phyloP scores from a whole-genome alignment of 2,329 filamentous ascomycete genomes.

The Corniculantispora saksenae region DNA sequence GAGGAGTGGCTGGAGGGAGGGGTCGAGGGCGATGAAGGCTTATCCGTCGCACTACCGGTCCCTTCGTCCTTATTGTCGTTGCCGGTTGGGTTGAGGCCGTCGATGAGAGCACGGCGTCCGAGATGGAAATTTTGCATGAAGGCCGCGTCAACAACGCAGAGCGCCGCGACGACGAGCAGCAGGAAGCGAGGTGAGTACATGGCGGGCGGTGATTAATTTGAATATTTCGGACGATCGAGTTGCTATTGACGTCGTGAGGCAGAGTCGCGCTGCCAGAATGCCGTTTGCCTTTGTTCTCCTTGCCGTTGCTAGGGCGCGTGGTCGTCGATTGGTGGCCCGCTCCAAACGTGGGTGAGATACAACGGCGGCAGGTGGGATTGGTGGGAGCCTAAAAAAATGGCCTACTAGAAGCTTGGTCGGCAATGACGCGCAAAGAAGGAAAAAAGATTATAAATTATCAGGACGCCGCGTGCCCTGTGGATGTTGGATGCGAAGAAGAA shows the following conservation, averaged over 20 bases:
- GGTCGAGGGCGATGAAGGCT: not conserved
- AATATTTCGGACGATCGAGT: not conserved
- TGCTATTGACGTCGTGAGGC: not conserved
- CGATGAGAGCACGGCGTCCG: constrained; percentile 22
- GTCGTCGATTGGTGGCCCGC: not conserved
- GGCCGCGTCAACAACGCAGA: constrained; percentile 48
- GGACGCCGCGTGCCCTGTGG: not conserved
- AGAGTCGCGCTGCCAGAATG: not conserved
- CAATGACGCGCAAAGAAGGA: not conserved
- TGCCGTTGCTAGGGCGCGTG: not conserved
- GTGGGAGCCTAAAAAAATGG: not conserved
- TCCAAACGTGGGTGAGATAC: not conserved
- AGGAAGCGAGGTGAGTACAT: constrained; percentile 50
- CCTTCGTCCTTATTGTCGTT: constrained; percentile 9
- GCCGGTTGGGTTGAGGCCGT: constrained; percentile 21
- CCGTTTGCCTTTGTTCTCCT: not conserved
- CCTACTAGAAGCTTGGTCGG: not conserved
- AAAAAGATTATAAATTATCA: not conserved
- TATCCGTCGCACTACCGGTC: not conserved
- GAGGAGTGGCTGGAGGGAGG: not conserved
- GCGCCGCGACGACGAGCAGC: constrained; percentile 51
- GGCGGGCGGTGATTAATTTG: not conserved
- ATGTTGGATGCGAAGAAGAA: not conserved
- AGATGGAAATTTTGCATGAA: constrained; percentile 29
- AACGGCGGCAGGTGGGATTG: not conserved